Base-by-base conservation (phyloP, 352 stramenopile genomes). In the Globisporangium ultimum region DNA sequence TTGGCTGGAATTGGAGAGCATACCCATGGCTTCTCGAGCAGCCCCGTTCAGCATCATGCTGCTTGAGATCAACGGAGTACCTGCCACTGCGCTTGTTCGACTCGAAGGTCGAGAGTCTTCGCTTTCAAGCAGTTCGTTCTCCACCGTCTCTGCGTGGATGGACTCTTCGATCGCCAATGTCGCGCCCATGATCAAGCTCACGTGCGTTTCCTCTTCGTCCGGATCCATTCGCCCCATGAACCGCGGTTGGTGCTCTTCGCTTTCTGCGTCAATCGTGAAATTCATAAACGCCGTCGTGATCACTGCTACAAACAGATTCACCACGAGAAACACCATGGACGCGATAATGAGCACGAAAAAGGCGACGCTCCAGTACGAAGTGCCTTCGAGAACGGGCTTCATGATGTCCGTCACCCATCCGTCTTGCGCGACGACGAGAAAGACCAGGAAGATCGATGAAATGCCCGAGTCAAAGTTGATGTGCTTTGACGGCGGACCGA, bases 231-330 rank as follows among this genome's bases (percentile, higher is more conserved):
- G 87, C 38, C 77, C 68, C 72, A 83, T 83, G 40, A 61, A 80
- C 4, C 71, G 61, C 1, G 67, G 65, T 1, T 69, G 69, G 3
- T 80, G 59, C 58, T 67, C 58, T 14, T 80, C 71, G 21, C 55
- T 58, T 11, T 75, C 61, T 5, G 71, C 74, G 50, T 87, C 82
- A 13, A 87, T 67, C 11, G 78, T 82, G 36, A 89, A 89, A 47
- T 86, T 91, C 80, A 93, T 93, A 55, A 93, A 93, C 14, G 80
- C 76, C 3, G 83, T 93, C 5, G 83, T 93, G 62, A 93, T 93
- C 24, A 91, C 83, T 11, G 83, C 83, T 17, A 93, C 83, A 47
- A 93, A 93, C 8, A 93, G 53, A 40, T 93, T 93, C 34, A 93
- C 80, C 43, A 91, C 83, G 14, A 93, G 73, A 45, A 93, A 91